Conservation (phyloP, 805 yeast genomes). For the Sugiyamaella boreocaroliniensis region DNA sequence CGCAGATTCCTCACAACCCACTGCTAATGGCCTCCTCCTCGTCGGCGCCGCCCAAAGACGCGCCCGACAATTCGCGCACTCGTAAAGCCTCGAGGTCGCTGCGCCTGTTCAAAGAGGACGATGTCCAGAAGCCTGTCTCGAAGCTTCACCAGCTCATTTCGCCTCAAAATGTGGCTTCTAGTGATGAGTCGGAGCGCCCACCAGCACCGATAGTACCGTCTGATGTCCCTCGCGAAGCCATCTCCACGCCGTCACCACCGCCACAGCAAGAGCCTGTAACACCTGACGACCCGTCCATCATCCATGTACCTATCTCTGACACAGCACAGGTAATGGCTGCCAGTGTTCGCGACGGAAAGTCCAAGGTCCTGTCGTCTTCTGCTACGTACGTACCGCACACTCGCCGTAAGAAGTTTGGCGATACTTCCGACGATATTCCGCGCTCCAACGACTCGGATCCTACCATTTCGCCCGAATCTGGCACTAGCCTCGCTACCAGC, state of each 20-base stretch:
- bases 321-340: neutral
- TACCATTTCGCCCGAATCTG: neutral
- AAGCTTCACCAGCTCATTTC: neutral
- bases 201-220: neutral
- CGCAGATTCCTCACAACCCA: neutral
- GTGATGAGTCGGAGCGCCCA: neutral
- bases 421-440: neutral
- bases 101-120: constrained; percentile 31
- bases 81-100: constrained; percentile 37
- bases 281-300: neutral
- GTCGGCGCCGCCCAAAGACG: neutral
- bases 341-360: neutral
- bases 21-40: neutral
- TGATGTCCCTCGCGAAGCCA: too few species aligned
- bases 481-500: neutral
- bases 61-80: constrained; percentile 15
- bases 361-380: constrained; percentile 9
- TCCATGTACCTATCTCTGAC: neutral
- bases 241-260: too few species aligned
- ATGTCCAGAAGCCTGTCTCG: constrained; percentile 5
- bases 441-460: neutral
- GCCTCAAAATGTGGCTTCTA: neutral
- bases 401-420: constrained; percentile 1
- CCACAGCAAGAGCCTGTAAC: too few species aligned
- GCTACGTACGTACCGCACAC: constrained; percentile 19